These are phyloP conservation scores for Podospora pseudocomata DNA, from an alignment of 495 filamentous ascomycete genomes.

Conservation along the genomic window DNA sequence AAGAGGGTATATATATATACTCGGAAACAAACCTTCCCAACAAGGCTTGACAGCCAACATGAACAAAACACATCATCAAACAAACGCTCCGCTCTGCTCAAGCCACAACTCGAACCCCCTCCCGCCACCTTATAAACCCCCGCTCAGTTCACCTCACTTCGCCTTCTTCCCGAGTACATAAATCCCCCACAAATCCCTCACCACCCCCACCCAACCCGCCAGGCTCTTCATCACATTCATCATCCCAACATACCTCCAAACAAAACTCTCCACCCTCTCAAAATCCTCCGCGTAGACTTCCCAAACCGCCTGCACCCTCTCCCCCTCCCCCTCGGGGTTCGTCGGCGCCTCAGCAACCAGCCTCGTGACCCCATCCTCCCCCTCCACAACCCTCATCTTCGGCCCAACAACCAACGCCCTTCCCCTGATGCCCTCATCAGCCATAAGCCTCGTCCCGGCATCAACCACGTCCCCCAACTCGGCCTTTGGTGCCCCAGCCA, in stretches of 20 bases:
- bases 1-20: not conserved
- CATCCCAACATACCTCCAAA: slow-evolving; percentile 42
- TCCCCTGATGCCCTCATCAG: slow-evolving; percentile 50
- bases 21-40: not conserved
- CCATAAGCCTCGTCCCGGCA: slow-evolving; percentile 37
- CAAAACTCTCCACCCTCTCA: slow-evolving; percentile 51
- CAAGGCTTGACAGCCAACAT: not conserved
- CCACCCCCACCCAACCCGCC: slow-evolving; percentile 50
- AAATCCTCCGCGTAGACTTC: slow-evolving; percentile 59
- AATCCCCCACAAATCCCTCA: slow-evolving; percentile 42
- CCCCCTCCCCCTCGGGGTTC: slow-evolving; percentile 6
- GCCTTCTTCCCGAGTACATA: slow-evolving; percentile 7
- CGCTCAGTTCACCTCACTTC: not conserved
- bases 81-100: not conserved
- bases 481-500: slow-evolving; percentile 53
- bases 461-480: slow-evolving; percentile 50
- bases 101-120: not conserved
- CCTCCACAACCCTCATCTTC: slow-evolving; percentile 36
- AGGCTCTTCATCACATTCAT: slow-evolving; percentile 45
- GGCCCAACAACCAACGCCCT: slow-evolving; percentile 55
- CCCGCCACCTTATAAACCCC: not conserved
- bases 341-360: slow-evolving; percentile 3
- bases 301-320: slow-evolving; percentile 37
- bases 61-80: not conserved
- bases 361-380: slow-evolving; percentile 2